Evolutionary conservation across 2,329 filamentous ascomycete genomes (phyloP).

Genomic region (Pseudopyrenochaeta lycopersici): DNA sequence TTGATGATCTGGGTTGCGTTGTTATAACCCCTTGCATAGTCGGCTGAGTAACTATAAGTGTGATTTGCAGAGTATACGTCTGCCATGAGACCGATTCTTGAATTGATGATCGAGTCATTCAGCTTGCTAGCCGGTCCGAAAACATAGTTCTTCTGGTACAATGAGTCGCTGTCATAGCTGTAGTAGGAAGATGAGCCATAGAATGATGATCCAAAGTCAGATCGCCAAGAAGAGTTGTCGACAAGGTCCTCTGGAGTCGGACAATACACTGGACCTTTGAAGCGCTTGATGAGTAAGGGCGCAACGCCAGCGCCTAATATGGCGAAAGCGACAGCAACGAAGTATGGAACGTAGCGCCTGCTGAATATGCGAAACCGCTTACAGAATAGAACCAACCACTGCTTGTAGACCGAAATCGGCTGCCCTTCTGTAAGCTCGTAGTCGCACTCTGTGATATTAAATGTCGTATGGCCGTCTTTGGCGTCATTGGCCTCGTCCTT

Average conservation of each 20-base stretch:
- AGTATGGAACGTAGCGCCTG: slow-evolving; percentile 77
- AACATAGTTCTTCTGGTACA: slow-evolving; percentile 11
- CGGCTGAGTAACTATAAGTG: slow-evolving; percentile 10
- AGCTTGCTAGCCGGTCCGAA: slow-evolving; percentile 26
- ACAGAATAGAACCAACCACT: slow-evolving; percentile 75
- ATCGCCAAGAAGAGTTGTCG: slow-evolving; percentile 15
- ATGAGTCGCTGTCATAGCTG: not conserved
- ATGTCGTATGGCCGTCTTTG: slow-evolving; percentile 7
- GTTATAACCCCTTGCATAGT: slow-evolving; percentile 19
- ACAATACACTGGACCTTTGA: slow-evolving; percentile 57
- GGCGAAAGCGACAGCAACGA: slow-evolving; percentile 77
- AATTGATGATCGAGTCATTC: slow-evolving; percentile 4
- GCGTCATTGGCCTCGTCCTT: slow-evolving; percentile 23
- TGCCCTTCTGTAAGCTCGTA: slow-evolving; percentile 69
- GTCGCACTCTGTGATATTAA: slow-evolving; percentile 5
- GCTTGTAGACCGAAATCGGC: slow-evolving; percentile 71
- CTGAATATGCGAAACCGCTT: slow-evolving; percentile 80
- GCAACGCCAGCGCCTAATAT: slow-evolving; percentile 80
- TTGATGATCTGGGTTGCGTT: slow-evolving; percentile 26
- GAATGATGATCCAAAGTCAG: slow-evolving; percentile 16
- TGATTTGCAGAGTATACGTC: slow-evolving; percentile 42
- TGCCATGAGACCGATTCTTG: slow-evolving; percentile 21
- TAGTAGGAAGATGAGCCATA: not conserved
- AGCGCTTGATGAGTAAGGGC: slow-evolving; percentile 73
- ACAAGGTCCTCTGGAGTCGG: slow-evolving; percentile 28